These are phyloP conservation scores for Ophiostoma tasmaniense DNA, from an alignment of 2,329 filamentous ascomycete species.

Conservation along the genomic window DNA sequence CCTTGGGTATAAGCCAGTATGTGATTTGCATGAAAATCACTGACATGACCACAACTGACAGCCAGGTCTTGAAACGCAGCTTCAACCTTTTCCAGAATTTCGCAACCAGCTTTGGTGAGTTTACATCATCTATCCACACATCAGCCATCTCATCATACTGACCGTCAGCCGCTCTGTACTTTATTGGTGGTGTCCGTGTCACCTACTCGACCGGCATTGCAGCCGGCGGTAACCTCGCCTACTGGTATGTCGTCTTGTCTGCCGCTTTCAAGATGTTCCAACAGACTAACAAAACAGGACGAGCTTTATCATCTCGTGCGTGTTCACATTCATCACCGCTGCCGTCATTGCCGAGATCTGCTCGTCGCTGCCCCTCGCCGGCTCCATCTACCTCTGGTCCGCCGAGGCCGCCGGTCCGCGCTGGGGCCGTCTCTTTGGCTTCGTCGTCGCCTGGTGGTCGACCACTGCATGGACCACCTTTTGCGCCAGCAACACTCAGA, in stretches of 20 bases:
- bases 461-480: constrained; percentile 19
- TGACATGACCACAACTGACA: background rate
- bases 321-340: constrained; percentile 16
- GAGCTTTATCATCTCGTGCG: constrained; percentile 12
- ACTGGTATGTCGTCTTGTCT: constrained; percentile 11
- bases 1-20: constrained; percentile 5
- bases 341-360: constrained; percentile 19
- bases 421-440: constrained; percentile 44
- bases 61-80: constrained; percentile 14
- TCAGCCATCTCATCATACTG: background rate
- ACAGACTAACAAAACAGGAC: background rate
- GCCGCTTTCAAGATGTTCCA: background rate
- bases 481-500: constrained; percentile 19
- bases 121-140: background rate
- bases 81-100: constrained; percentile 18
- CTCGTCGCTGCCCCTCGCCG: constrained; percentile 18
- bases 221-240: constrained; percentile 17
- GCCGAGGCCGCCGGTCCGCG: constrained; percentile 47
- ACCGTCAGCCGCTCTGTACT: constrained; percentile 16
- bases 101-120: constrained; percentile 13
- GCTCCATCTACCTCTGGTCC: constrained; percentile 48
- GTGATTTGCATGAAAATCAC: background rate
- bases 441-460: constrained; percentile 23
- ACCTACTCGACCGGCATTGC: constrained; percentile 18
- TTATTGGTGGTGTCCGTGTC: constrained; percentile 18